These are phyloP conservation scores for Epicoccum nigrum DNA, from an alignment of 2,329 filamentous ascomycete genomes.

Conservation along the genomic window DNA sequence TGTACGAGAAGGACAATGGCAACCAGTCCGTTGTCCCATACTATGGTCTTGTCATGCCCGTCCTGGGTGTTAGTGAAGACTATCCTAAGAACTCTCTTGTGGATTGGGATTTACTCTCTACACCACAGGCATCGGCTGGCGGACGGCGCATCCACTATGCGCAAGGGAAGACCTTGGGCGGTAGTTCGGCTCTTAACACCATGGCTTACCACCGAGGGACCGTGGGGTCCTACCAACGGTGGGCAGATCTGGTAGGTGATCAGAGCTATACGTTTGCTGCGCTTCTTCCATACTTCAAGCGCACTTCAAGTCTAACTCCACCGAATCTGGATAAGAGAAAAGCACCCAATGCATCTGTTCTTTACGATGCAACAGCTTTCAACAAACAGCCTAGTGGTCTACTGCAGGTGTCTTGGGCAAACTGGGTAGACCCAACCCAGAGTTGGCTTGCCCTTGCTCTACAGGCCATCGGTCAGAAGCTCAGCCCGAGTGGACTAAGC, in stretches of 20 bases:
- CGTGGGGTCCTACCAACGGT: conserved; percentile 30
- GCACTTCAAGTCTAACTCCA: conserved; percentile 34
- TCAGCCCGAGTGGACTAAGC: conserved; percentile 27
- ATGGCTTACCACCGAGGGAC: conserved; percentile 37
- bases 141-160: conserved; percentile 41
- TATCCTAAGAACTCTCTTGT: conserved; percentile 30
- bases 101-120: conserved; percentile 39
- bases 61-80: conserved; percentile 23
- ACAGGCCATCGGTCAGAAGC: conserved; percentile 26
- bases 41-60: conserved; percentile 24
- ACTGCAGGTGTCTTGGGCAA: conserved; percentile 35
- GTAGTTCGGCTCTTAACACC: conserved; percentile 34
- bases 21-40: conserved; percentile 36
- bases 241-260: conserved; percentile 43
- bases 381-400: conserved; percentile 23
- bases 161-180: conserved; percentile 41
- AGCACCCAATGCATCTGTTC: conserved; percentile 26
- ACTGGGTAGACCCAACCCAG: conserved; percentile 33
- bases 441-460: conserved; percentile 32
- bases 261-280: conserved; percentile 36
- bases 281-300: conserved; percentile 39
- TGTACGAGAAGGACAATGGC: conserved; percentile 37
- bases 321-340: conserved; percentile 31
- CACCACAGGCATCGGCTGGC: conserved; percentile 23
- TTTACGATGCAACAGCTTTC: conserved; percentile 26